These are phyloP conservation scores for Paraphaeosphaeria minitans DNA, from an alignment of 2,329 filamentous ascomycete genomes.

Conservation along the genomic window DNA sequence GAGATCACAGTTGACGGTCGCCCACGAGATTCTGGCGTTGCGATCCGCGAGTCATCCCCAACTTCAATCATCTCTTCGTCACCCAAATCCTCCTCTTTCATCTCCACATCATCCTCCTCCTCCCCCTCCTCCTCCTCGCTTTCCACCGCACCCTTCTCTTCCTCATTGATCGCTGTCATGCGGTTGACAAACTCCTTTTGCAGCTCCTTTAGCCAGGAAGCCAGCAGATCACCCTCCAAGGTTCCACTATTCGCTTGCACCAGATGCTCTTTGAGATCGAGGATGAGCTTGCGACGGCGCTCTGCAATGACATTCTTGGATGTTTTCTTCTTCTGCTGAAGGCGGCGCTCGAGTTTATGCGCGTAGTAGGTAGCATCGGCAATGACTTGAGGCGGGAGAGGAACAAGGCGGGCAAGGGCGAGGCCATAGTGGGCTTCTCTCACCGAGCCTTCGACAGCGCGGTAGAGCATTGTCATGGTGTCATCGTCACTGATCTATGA, in stretches of 20 bases:
- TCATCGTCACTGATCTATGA: constrained; percentile 53
- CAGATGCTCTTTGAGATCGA: constrained; percentile 75
- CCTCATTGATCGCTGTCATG: constrained; percentile 69
- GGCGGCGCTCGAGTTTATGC: constrained; percentile 62
- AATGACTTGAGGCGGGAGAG: constrained; percentile 71
- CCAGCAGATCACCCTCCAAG: constrained; percentile 68
- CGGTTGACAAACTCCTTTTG: constrained; percentile 75
- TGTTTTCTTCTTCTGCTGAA: constrained; percentile 62
- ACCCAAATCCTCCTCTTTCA: constrained; percentile 15
- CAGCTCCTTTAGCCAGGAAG: constrained; percentile 67
- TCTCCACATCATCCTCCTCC: constrained; percentile 25
- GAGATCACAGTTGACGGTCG: constrained; percentile 30
- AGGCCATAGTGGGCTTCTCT: constrained; percentile 81
- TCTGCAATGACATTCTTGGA: constrained; percentile 64
- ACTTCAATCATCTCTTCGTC: constrained; percentile 11
- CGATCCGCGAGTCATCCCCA: not conserved
- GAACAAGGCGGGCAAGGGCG: constrained; percentile 75
- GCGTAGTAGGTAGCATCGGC: constrained; percentile 71
- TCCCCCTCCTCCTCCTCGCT: constrained; percentile 21
- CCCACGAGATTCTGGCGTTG: constrained; percentile 15
- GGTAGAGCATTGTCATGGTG: constrained; percentile 87
- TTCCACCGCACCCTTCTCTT: constrained; percentile 16
- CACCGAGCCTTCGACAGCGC: constrained; percentile 72
- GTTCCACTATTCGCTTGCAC: constrained; percentile 68
- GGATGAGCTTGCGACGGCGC: constrained; percentile 72